A percentile compares a stretch with the other conserved stretches of the same genome.
Evolutionary conservation across 2,329 filamentous ascomycete genomes (phyloP).

Genomic region (Phaeosphaeriaceae sp.): DNA sequence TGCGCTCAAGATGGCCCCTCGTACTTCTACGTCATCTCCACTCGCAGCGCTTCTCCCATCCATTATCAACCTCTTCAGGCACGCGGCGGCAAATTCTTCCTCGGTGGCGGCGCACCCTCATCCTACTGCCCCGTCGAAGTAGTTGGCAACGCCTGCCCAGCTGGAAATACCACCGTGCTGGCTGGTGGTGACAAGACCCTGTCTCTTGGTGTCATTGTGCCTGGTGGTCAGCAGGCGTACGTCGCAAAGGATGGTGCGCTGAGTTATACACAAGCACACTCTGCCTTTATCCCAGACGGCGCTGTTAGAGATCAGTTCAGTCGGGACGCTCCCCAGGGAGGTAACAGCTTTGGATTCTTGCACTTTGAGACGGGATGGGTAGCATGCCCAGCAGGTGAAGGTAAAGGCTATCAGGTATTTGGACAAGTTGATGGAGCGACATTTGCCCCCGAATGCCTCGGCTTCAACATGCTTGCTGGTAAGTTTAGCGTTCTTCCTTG

Average conservation of each 20-base stretch:
- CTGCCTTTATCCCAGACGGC: conserved; percentile 58
- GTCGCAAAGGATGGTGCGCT: conserved; percentile 61
- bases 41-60: conserved; percentile 57
- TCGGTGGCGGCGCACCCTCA: conserved; percentile 55
- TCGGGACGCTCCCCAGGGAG: conserved; percentile 28
- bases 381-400: conserved; percentile 39
- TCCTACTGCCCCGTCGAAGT: conserved; percentile 57
- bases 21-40: conserved; percentile 54
- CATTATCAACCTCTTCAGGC: conserved; percentile 58
- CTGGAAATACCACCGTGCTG: conserved; percentile 57
- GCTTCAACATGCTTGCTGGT: conserved; percentile 44
- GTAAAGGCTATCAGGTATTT: conserved; percentile 43
- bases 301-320: conserved; percentile 59
- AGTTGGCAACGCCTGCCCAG: conserved; percentile 52
- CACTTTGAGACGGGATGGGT: conserved; percentile 39
- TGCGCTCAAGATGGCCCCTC: conserved; percentile 20
- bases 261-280: conserved; percentile 64
- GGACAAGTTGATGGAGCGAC: conserved; percentile 31
- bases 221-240: conserved; percentile 68
- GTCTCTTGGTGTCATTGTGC: conserved; percentile 59
- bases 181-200: conserved; percentile 42
- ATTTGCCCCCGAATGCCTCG: conserved; percentile 36
- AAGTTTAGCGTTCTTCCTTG: conserved; percentile 12
- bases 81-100: conserved; percentile 56
- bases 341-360: conserved; percentile 33